phyloP scores from a whole-genome alignment of 2,329 filamentous ascomycete species.

The Sporothrix protearum region DNA sequence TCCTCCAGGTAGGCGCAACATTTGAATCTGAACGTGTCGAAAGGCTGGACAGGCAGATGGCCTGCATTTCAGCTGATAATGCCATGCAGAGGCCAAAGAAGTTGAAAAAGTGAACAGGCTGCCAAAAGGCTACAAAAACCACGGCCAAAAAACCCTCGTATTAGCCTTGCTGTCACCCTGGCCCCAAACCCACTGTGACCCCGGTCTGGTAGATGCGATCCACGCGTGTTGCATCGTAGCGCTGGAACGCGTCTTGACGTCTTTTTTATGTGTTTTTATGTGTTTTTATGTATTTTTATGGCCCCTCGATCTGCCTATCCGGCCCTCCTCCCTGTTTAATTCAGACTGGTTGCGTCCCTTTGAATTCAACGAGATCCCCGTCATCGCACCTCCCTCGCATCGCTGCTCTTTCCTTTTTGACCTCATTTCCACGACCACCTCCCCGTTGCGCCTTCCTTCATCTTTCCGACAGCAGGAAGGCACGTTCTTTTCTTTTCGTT shows the following conservation, averaged over 20 bases:
- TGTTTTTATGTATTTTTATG: too few relatives aligned
- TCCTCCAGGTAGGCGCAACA: neutral
- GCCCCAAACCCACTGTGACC: neutral
- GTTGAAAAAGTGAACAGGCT: neutral
- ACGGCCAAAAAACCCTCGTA: neutral
- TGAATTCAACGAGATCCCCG: neutral
- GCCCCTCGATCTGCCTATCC: neutral
- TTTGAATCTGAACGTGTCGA: neutral
- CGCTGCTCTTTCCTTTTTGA: neutral
- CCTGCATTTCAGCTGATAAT: slow-evolving; percentile 5
- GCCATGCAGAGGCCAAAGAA: neutral
- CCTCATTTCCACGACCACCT: neutral
- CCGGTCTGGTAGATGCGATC: slow-evolving; percentile 15
- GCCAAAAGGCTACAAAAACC: neutral
- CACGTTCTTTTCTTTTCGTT: slow-evolving; percentile 1
- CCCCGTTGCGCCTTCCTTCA: slow-evolving; percentile 2
- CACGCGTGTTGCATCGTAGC: slow-evolving; percentile 10
- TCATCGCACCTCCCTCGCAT: neutral
- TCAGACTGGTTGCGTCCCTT: slow-evolving; percentile 2
- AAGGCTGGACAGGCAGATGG: neutral
- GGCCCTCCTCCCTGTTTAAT: neutral
- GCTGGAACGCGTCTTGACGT: neutral
- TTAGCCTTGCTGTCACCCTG: neutral
- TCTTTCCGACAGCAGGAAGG: neutral
- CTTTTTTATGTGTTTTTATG: too few relatives aligned